Percentiles rank a stretch among this genome's conserved stretches.
Conservation (phyloP, 371 early-diverging fungal genomes). For the Mucor velutinosus region DNA sequence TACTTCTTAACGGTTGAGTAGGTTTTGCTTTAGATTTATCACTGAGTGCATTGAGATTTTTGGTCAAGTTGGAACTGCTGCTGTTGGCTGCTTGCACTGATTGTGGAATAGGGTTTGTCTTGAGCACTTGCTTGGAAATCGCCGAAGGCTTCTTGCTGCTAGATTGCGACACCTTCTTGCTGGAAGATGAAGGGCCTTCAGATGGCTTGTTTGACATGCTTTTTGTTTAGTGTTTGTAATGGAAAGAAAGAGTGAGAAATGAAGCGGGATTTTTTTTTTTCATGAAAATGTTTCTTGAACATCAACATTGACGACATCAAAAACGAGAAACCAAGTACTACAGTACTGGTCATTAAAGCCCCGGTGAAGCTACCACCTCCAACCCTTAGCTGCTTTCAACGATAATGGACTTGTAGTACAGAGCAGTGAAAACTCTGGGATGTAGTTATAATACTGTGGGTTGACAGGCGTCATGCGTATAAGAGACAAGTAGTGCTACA, state of each 20-base stretch:
- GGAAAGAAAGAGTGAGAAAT: constrained; percentile 4
- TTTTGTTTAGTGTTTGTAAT: neutral
- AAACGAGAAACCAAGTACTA: neutral
- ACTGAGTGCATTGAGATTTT: neutral
- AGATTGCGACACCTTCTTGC: constrained; percentile 6
- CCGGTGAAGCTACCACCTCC: neutral
- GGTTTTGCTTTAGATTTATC: constrained; percentile 26
- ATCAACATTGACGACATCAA: neutral
- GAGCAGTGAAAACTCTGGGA: neutral
- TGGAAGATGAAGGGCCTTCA: constrained; percentile 7
- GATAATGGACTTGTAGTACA: neutral
- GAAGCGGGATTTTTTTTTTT: constrained; percentile 4
- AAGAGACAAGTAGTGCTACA: no score
- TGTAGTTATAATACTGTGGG: neutral
- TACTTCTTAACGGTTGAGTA: constrained; percentile 76
- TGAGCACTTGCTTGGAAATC: constrained; percentile 43
- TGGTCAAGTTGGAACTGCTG: constrained; percentile 4
- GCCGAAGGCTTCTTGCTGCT: constrained; percentile 27
- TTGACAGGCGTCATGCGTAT: no score
- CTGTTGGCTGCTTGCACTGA: constrained; percentile 10
- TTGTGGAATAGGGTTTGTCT: constrained; percentile 41
- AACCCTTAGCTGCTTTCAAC: neutral
- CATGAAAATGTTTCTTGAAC: neutral
- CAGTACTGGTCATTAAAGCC: neutral
- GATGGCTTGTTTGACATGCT: constrained; percentile 21